These are phyloP conservation scores for Selaginella moellendorffii DNA, from an alignment of 75 land plant genomes.

Conservation along the genomic window DNA sequence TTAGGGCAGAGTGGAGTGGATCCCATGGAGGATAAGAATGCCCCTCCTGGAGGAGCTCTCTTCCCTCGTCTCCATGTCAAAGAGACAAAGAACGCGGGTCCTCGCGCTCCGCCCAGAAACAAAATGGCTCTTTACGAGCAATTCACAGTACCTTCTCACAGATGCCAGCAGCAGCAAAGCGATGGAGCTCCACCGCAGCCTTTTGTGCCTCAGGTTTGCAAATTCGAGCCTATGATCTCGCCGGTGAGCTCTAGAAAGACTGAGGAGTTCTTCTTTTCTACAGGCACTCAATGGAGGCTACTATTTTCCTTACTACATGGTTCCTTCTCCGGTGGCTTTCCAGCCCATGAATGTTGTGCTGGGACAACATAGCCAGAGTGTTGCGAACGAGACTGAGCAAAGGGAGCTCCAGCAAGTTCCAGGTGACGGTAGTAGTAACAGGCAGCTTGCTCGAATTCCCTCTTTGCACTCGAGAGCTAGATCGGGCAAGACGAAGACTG, in stretches of 20 bases:
- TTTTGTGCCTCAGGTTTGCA: background rate
- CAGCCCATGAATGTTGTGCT: background rate
- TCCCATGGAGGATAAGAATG: no score
- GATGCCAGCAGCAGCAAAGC: slow-evolving; percentile 6
- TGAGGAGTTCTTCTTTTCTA: background rate
- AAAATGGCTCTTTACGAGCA: slow-evolving; percentile 99
- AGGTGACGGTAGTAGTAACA: background rate
- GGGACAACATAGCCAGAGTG: background rate
- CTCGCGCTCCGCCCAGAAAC: slow-evolving; percentile 85
- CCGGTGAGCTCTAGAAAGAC: no score
- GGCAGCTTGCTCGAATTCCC: background rate
- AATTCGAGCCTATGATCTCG: no score
- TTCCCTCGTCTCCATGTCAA: slow-evolving; percentile 80
- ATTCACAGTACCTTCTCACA: slow-evolving; percentile 58
- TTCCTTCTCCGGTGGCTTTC: background rate
- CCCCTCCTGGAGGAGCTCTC: slow-evolving; percentile 42
- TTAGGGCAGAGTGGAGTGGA: no score
- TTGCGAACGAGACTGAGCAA: background rate
- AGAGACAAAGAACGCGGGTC: slow-evolving; percentile 68
- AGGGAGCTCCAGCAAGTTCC: background rate
- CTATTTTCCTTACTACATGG: background rate
- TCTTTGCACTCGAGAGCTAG: no score
- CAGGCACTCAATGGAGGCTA: background rate
- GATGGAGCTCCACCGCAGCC: background rate
- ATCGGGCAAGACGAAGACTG: no score